phyloP scores from a whole-genome alignment of 139 green algal genomes.

The Nannochloris sp. region DNA sequence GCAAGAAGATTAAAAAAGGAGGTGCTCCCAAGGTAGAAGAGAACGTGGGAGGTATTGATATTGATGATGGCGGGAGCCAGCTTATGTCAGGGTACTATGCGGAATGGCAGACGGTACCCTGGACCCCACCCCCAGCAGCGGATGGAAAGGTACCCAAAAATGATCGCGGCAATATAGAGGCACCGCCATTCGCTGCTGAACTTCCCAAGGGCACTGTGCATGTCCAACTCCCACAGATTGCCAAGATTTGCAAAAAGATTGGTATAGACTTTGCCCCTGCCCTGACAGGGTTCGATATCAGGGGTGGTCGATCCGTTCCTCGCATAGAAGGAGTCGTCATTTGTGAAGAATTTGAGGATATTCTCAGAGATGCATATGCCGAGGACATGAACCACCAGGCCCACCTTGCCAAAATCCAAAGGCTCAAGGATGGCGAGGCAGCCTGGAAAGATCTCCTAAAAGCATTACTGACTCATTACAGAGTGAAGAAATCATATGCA shows the following conservation, averaged over 20 bases:
- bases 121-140: conserved; percentile 35
- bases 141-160: conserved; percentile 71
- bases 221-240: conserved; percentile 21
- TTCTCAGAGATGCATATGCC: conserved; percentile 35
- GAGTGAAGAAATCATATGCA: conserved; percentile 14
- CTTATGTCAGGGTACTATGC: conserved; percentile 51
- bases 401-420: conserved; percentile 19
- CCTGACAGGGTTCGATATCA: conserved; percentile 63
- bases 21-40: background rate
- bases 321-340: conserved; percentile 69
- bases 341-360: conserved; percentile 47
- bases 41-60: background rate
- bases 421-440: conserved; percentile 21
- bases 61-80: background rate
- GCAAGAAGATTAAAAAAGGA: conserved; percentile 55
- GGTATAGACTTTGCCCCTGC: conserved; percentile 66
- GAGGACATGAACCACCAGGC: conserved; percentile 30
- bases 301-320: conserved; percentile 54
- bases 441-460: conserved; percentile 47
- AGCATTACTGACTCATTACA: conserved; percentile 19
- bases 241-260: conserved; percentile 36
- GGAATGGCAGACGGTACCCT: conserved; percentile 69
- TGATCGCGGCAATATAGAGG: conserved; percentile 71
- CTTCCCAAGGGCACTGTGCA: conserved; percentile 59
- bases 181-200: conserved; percentile 45